A percentile compares a stretch with the other conserved stretches of the same genome.
Conservation (phyloP, 1,284 basidiomycete species). For the Ustilago bromivora region DNA sequence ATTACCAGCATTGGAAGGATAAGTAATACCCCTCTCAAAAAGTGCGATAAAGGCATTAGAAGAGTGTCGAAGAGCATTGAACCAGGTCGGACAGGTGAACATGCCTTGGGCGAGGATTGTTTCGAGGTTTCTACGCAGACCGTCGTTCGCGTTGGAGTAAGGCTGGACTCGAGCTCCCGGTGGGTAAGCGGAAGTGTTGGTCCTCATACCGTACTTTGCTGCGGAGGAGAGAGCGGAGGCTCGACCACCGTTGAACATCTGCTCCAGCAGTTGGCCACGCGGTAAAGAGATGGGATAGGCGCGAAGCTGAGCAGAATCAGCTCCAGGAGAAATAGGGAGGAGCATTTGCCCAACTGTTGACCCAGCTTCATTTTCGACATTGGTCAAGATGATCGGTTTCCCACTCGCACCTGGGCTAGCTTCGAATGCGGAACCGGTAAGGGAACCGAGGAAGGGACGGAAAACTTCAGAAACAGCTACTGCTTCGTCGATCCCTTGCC, state of each 20-base stretch:
- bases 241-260: conserved; percentile 52
- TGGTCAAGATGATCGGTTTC: conserved; percentile 50
- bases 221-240: not conserved
- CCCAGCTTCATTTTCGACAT: conserved; percentile 58
- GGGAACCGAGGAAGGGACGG: conserved; percentile 44
- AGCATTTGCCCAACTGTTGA: conserved; percentile 29
- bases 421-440: conserved; percentile 37
- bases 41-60: conserved; percentile 29
- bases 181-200: conserved; percentile 19
- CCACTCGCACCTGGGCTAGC: not conserved
- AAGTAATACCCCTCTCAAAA: conserved; percentile 41
- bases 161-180: not conserved
- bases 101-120: conserved; percentile 47
- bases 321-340: conserved; percentile 11
- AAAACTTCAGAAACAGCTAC: conserved; percentile 51
- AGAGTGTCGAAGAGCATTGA: conserved; percentile 41
- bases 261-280: conserved; percentile 20
- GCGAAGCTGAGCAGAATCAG: conserved; percentile 11
- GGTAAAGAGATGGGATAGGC: conserved; percentile 24
- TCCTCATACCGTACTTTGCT: conserved; percentile 21
- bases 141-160: conserved; percentile 24
- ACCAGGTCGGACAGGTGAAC: conserved; percentile 52
- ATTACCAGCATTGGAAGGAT: conserved; percentile 43
- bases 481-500: conserved; percentile 16
- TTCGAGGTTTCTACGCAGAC: conserved; percentile 44